Evolutionary conservation across 2,329 filamentous ascomycete genomes (phyloP).

Genomic region (Blastomyces silverae): DNA sequence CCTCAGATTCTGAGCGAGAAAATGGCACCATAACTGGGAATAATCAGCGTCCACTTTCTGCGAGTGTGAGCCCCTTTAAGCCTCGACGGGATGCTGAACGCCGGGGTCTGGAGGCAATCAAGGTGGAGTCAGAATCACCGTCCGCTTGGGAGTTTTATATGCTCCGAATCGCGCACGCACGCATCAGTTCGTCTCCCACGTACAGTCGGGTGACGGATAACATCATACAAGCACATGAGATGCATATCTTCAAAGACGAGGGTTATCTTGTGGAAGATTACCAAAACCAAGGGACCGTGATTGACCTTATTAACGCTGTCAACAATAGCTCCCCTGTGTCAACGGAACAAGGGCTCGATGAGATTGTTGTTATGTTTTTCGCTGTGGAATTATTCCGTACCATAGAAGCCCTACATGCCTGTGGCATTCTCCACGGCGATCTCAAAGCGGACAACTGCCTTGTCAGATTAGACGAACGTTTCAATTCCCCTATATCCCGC

Average conservation of each 20-base stretch:
- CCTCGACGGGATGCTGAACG: slow-evolving; percentile 29
- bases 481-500: slow-evolving; percentile 26
- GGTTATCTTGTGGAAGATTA: slow-evolving; percentile 84
- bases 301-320: slow-evolving; percentile 90
- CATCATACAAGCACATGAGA: slow-evolving; percentile 75
- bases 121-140: slow-evolving; percentile 79
- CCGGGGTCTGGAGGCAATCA: slow-evolving; percentile 73
- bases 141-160: slow-evolving; percentile 96
- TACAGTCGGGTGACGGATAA: slow-evolving; percentile 64
- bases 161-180: slow-evolving; percentile 71
- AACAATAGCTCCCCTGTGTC: slow-evolving; percentile 43
- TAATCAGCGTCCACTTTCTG: slow-evolving; percentile 46
- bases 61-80: slow-evolving; percentile 24
- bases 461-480: slow-evolving; percentile 67
- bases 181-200: slow-evolving; percentile 56
- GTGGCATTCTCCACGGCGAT: slow-evolving; percentile 80
- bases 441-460: slow-evolving; percentile 95
- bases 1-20: slow-evolving; percentile 32
- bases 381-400: slow-evolving; percentile 84
- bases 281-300: slow-evolving; percentile 79
- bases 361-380: slow-evolving; percentile 91
- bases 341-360: slow-evolving; percentile 68
- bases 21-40: slow-evolving; percentile 42
- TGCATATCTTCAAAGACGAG: slow-evolving; percentile 87
- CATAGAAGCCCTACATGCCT: slow-evolving; percentile 75